Evolutionary conservation across 805 yeast genomes (phyloP).

Genomic region (Cyberlindnera bimundalis): DNA sequence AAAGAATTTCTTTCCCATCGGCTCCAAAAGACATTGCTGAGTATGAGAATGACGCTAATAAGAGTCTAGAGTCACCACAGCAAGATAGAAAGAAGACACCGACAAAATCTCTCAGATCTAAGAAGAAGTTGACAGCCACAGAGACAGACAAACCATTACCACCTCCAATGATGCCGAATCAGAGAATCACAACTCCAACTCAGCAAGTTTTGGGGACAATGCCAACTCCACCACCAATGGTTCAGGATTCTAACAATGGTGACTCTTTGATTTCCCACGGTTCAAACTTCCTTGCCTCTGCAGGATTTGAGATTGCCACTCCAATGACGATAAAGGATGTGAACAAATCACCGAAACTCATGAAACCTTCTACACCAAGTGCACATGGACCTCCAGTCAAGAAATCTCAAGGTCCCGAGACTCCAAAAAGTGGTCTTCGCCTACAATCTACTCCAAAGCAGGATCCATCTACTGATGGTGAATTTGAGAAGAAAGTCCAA

Average conservation of each 20-base stretch:
- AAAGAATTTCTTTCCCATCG: conserved; percentile 25
- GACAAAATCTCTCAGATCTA: background rate
- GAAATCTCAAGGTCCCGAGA: conserved; percentile 1
- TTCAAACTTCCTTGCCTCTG: conserved; percentile 7
- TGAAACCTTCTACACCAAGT: conserved; percentile 5
- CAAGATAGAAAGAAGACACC: conserved; percentile 1
- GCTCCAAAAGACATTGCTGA: conserved; percentile 20
- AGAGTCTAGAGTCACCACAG: conserved; percentile 1
- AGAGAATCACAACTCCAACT: conserved; percentile 22
- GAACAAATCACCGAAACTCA: conserved; percentile 9
- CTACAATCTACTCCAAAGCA: background rate
- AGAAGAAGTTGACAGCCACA: conserved; percentile 1
- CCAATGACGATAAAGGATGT: conserved; percentile 11
- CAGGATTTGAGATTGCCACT: conserved; percentile 14
- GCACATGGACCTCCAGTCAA: background rate
- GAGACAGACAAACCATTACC: conserved; percentile 18
- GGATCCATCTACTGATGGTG: background rate
- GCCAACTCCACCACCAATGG: conserved; percentile 22
- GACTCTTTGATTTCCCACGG: conserved; percentile 19
- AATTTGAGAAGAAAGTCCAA: conserved; percentile 1
- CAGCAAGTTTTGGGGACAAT: conserved; percentile 13
- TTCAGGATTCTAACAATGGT: conserved; percentile 15
- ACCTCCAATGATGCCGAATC: conserved; percentile 21
- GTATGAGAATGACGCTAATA: conserved; percentile 16
- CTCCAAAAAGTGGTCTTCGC: background rate